Evolutionary conservation across 2,329 filamentous ascomycete genomes (phyloP).

Genomic region (Aschersonia sp.): DNA sequence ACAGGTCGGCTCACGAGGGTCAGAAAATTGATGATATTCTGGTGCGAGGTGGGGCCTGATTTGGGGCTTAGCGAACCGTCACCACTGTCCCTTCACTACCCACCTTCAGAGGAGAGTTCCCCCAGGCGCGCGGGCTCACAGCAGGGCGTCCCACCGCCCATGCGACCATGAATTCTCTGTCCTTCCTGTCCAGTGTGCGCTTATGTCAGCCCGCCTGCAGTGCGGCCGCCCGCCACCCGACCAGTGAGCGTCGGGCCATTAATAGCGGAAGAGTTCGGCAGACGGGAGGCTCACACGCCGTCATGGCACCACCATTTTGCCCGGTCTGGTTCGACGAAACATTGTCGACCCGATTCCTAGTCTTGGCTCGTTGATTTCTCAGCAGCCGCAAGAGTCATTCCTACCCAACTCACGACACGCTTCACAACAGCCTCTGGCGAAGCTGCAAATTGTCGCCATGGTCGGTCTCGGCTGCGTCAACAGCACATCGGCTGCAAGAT

Average conservation of each 20-base stretch:
- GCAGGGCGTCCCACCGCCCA: too few species aligned
- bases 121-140: too few species aligned
- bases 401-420: neutral
- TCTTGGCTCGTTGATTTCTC: slow-evolving; percentile 5
- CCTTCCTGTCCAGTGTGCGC: neutral
- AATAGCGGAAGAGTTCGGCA: neutral
- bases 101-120: neutral
- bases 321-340: neutral
- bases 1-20: slow-evolving; percentile 13
- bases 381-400: neutral
- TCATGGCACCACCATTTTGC: too few species aligned
- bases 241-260: neutral
- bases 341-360: neutral
- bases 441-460: slow-evolving; percentile 12
- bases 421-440: neutral
- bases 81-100: neutral
- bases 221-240: slow-evolving; percentile 1
- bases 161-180: too few species aligned
- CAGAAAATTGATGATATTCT: slow-evolving; percentile 26
- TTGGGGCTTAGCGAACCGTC: slow-evolving; percentile 22
- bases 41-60: slow-evolving; percentile 25
- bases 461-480: slow-evolving; percentile 18
- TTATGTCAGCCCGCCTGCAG: slow-evolving; percentile 4
- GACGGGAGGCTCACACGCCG: neutral
- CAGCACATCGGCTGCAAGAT: slow-evolving; percentile 20